Evolutionary conservation across 495 filamentous ascomycete species (phyloP), one percentile per base, ranked within the genome.

Genomic region (Neurospora sp.): DNA sequence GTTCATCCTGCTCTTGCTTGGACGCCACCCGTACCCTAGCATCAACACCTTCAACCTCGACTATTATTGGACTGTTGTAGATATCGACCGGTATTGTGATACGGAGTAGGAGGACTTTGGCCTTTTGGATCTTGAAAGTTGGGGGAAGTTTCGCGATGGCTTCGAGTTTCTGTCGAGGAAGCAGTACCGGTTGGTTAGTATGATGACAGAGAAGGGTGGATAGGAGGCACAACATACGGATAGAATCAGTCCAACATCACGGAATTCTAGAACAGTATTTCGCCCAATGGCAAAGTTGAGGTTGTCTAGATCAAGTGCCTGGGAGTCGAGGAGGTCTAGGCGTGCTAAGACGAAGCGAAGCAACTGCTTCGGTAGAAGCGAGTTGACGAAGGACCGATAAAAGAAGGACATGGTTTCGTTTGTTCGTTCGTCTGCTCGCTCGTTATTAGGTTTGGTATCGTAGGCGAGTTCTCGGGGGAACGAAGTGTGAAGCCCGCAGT

Each of bases 1-100:
- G 73, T 48, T 70, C 77, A 71, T 76, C 78, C 70, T 75, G 77
- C 71, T 81, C 79, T 39, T 84, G 78, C 72, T 79, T 80, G 23
- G 80, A 78, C 31, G 79, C 69, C 62, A 85, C 80, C 69, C 79
- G 81, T n/a, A 92, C 74, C 75, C 90, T 88, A 39, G 93, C 85
- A 73, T 93, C 86, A 69, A 97, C 88, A 35, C 93, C 94, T 75
- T 93, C 88, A 14, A 92, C 85, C 79, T 97, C 92, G 72, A 91
- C 90, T 12, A 87, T 83, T 75, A 97, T 94, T 16, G 92, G 88
- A 73, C 89, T 94, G 70, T 86, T 90, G 80, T 92, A 92, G 62
- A 97, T 87, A 78, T 97, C 92, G 76, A 93, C 88, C 8, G 93
- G 93, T 69, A 98, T 84, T 2, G 90, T 95, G 46, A 96, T 83